These are phyloP conservation scores for Sporothrix dimorphospora DNA, from an alignment of 2,329 filamentous ascomycete species.

Conservation along the genomic window DNA sequence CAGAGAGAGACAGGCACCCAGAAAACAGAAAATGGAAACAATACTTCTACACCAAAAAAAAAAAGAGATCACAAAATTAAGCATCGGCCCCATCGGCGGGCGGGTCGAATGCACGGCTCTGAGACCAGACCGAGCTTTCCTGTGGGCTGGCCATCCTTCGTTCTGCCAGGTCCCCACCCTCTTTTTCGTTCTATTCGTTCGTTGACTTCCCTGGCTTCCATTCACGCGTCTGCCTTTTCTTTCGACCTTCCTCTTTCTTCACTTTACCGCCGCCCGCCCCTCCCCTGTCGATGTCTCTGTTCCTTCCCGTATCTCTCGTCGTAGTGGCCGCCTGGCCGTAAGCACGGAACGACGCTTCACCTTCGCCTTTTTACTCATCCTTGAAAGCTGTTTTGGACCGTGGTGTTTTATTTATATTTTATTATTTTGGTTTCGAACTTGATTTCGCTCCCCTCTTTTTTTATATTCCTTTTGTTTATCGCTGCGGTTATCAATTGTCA, in stretches of 20 bases:
- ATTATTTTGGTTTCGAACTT: not conserved
- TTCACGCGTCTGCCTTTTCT: not conserved
- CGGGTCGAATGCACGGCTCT: constrained; percentile 25
- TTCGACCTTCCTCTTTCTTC: constrained; percentile 22
- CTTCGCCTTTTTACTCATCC: not conserved
- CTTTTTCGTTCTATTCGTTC: not conserved
- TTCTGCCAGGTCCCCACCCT: not conserved
- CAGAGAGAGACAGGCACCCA: not conserved
- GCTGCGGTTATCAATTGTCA: not conserved
- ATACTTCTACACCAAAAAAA: not conserved
- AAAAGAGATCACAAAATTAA: constrained; percentile 8
- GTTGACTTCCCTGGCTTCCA: not conserved
- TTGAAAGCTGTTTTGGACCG: no score
- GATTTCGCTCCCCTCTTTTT: not conserved
- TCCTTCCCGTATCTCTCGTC: not conserved
- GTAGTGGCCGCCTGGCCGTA: constrained; percentile 17
- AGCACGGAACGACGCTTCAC: constrained; percentile 20
- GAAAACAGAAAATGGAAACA: not conserved
- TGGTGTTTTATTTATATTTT: not conserved
- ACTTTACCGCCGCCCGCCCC: not conserved
- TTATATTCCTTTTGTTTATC: not conserved
- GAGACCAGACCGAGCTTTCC: not conserved
- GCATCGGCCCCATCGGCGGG: constrained; percentile 18
- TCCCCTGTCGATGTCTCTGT: not conserved
- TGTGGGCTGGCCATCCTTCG: not conserved